phyloP scores from a whole-genome alignment of 2,329 filamentous ascomycete genomes.

The Graphilbum ipis-grandicollis region DNA sequence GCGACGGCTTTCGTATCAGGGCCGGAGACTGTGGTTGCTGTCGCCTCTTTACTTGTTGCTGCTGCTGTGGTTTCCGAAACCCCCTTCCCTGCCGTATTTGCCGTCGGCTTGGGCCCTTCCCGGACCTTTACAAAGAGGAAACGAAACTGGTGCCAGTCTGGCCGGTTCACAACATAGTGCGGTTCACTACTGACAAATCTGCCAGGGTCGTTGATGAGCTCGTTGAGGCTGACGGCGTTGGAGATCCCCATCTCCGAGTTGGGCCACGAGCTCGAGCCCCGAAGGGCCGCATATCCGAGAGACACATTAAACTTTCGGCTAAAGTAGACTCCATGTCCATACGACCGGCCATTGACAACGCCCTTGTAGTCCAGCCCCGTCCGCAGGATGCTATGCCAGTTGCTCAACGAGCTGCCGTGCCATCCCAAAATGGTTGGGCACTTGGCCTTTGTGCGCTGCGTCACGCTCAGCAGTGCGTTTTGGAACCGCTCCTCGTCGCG shows the following conservation, averaged over 20 bases:
- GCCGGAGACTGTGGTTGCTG: too few species aligned
- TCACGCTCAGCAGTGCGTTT: conserved; percentile 35
- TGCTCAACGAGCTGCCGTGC: conserved; percentile 61
- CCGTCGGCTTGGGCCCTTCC: background rate
- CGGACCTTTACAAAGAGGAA: conserved; percentile 49
- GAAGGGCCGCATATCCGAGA: conserved; percentile 23
- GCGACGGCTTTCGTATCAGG: too few species aligned
- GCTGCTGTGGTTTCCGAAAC: too few species aligned
- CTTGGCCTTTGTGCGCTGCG: conserved; percentile 10
- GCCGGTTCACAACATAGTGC: conserved; percentile 54
- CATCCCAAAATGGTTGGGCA: conserved; percentile 68
- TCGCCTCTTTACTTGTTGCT: too few species aligned
- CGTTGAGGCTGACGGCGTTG: conserved; percentile 56
- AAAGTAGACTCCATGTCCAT: conserved; percentile 70
- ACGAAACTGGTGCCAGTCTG: conserved; percentile 80
- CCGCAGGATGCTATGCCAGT: conserved; percentile 85
- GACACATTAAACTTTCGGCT: conserved; percentile 43
- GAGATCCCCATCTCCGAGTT: conserved; percentile 44
- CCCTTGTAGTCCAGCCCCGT: conserved; percentile 60
- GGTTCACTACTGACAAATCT: conserved; percentile 38
- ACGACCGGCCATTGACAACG: conserved; percentile 47
- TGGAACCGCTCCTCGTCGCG: conserved; percentile 70
- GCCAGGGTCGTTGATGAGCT: conserved; percentile 59
- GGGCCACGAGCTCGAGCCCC: conserved; percentile 32
- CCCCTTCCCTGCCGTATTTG: too few species aligned